Conservation (phyloP, 345 rosid genomes). For the Populus alba region DNA sequence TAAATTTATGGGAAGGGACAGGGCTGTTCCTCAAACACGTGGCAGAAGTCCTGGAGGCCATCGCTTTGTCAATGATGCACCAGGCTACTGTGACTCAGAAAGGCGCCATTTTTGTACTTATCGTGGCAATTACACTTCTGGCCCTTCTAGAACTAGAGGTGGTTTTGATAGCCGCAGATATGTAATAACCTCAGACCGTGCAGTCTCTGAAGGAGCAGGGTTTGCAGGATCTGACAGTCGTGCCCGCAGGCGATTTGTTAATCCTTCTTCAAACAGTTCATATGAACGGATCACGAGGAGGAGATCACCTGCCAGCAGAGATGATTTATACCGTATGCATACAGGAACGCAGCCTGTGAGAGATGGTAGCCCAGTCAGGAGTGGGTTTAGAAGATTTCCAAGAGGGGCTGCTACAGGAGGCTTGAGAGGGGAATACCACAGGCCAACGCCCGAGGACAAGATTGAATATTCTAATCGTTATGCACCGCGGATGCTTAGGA, state of each 20-base stretch:
- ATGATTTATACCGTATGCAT: slow-evolving; percentile 23
- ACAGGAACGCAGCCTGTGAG: slow-evolving; percentile 21
- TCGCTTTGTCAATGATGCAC: slow-evolving; percentile 20
- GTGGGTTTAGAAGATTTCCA: slow-evolving; percentile 37
- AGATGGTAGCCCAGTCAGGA: slow-evolving; percentile 37
- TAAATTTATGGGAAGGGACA: slow-evolving; percentile 37
- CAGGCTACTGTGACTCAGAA: slow-evolving; percentile 31
- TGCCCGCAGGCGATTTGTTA: slow-evolving; percentile 31
- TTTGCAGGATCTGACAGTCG: slow-evolving; percentile 34
- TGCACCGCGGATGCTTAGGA: slow-evolving; percentile 30
- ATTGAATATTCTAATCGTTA: slow-evolving; percentile 30
- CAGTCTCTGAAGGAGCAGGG: slow-evolving; percentile 19
- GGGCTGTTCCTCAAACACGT: slow-evolving; percentile 25
- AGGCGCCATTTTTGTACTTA: slow-evolving; percentile 31
- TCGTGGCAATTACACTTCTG: slow-evolving; percentile 26
- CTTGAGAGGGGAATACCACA: slow-evolving; percentile 31
- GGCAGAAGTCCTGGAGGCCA: slow-evolving; percentile 40
- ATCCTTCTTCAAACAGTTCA: slow-evolving; percentile 27
- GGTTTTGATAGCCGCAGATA: slow-evolving; percentile 26
- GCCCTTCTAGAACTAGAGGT: slow-evolving; percentile 32
- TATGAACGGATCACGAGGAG: slow-evolving; percentile 24
- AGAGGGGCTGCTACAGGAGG: slow-evolving; percentile 28
- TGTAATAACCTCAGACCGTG: slow-evolving; percentile 25
- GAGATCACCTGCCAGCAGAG: slow-evolving; percentile 29
- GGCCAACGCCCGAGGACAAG: slow-evolving; percentile 26